phyloP scores from a whole-genome alignment of 345 rosid species.

The Diplotaxis tenuifolia region DNA sequence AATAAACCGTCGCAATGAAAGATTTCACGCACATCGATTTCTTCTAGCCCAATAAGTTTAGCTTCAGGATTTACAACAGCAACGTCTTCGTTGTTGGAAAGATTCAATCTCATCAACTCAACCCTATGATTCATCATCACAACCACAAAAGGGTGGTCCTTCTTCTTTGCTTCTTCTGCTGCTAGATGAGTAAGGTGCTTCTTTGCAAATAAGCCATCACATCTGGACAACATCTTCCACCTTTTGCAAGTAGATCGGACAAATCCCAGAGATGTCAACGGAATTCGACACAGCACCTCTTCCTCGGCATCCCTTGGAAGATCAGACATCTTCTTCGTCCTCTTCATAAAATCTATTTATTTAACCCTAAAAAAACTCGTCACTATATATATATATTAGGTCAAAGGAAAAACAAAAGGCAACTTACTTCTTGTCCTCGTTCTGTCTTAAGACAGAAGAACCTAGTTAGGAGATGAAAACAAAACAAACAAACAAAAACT shows the following conservation, averaged over 20 bases:
- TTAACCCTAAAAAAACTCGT: no score
- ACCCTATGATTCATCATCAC: neutral
- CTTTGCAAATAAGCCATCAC: neutral
- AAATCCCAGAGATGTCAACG: neutral
- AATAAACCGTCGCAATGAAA: neutral
- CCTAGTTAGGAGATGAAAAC: no score
- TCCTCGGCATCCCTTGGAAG: neutral
- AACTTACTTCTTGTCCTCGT: no score
- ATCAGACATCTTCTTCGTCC: no score
- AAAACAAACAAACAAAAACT: no score
- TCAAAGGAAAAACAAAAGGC: no score
- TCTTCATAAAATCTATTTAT: no score
- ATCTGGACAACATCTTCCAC: neutral
- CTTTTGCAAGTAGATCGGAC: no score
- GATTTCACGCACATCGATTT: neutral
- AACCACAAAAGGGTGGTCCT: neutral
- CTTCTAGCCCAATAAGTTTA: neutral
- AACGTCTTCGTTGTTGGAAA: neutral
- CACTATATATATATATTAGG: no score
- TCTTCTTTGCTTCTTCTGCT: neutral
- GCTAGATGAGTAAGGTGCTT: neutral
- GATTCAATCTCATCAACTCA: neutral
- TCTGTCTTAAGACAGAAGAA: no score
- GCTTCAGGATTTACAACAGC: neutral
- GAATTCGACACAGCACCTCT: neutral